Percentiles rank a stretch among this genome's conserved stretches.
Evolutionary conservation across 179 eudicot genomes (phyloP).

Genomic region (Drosera spatulata): DNA sequence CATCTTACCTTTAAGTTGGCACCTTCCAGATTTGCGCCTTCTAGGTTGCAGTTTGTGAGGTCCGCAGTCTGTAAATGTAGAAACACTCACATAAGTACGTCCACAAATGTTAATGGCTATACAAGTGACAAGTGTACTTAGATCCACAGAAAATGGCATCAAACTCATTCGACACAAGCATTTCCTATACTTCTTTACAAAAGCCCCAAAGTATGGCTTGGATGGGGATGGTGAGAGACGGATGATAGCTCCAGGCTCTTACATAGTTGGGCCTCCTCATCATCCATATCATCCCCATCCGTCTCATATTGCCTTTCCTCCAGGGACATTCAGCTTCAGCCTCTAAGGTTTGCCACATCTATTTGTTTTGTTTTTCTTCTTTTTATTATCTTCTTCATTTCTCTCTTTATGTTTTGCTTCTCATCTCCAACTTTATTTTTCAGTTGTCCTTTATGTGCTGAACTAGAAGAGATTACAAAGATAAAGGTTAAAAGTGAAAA

Average conservation of each 20-base stretch:
- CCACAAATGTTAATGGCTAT: too few species aligned
- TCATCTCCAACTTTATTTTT: background rate
- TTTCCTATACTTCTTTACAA: too few species aligned
- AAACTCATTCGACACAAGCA: too few species aligned
- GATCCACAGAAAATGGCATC: too few species aligned
- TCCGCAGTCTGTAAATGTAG: constrained; percentile 55
- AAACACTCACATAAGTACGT: too few species aligned
- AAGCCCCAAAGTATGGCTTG: too few species aligned
- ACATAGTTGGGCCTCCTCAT: too few species aligned
- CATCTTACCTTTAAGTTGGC: constrained; percentile 79
- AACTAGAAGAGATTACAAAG: background rate
- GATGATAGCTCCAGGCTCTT: too few species aligned
- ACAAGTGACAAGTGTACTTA: too few species aligned
- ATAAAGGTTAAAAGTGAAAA: constrained; percentile 1
- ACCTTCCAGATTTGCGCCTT: constrained; percentile 92
- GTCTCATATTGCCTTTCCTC: background rate
- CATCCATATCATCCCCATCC: background rate
- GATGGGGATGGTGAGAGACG: too few species aligned
- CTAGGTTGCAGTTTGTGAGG: constrained; percentile 89
- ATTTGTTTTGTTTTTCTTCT: too few species aligned
- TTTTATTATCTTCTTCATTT: background rate
- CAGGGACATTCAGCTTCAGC: background rate
- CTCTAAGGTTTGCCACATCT: background rate
- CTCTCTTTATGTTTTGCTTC: background rate
- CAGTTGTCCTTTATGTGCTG: too few species aligned